phyloP scores from a whole-genome alignment of 2,329 filamentous ascomycete species.

The Salinomyces thailandicus region DNA sequence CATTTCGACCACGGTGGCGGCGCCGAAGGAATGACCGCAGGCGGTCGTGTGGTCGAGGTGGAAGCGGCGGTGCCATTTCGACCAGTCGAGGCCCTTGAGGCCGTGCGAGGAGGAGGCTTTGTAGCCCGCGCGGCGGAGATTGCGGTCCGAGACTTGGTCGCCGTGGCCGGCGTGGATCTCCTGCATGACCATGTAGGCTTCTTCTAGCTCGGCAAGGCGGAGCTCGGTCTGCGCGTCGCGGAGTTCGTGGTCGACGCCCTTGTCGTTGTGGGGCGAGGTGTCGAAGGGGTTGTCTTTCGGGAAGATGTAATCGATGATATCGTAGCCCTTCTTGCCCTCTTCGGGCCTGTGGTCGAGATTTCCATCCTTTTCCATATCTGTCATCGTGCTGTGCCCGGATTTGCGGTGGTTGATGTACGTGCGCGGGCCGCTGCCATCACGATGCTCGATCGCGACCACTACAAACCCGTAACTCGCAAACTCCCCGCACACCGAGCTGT shows the following conservation, averaged over 20 bases:
- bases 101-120: slow-evolving; percentile 50
- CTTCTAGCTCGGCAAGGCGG: slow-evolving; percentile 53
- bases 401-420: slow-evolving; percentile 48
- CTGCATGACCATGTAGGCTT: slow-evolving; percentile 48
- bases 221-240: slow-evolving; percentile 53
- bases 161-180: slow-evolving; percentile 47
- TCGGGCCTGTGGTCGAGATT: slow-evolving; percentile 16
- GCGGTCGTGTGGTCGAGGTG: slow-evolving; percentile 48
- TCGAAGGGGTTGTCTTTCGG: slow-evolving; percentile 43
- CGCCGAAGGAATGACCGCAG: slow-evolving; percentile 58
- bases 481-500: slow-evolving; percentile 54
- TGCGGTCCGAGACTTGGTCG: slow-evolving; percentile 40
- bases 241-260: slow-evolving; percentile 50
- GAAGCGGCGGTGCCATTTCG: slow-evolving; percentile 46
- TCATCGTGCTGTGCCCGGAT: slow-evolving; percentile 28
- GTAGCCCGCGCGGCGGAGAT: slow-evolving; percentile 48
- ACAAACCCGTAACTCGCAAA: slow-evolving; percentile 57
- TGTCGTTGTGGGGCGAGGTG: slow-evolving; percentile 43
- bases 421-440: slow-evolving; percentile 53
- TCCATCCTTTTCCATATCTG: slow-evolving; percentile 18
- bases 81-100: slow-evolving; percentile 47
- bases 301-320: slow-evolving; percentile 48
- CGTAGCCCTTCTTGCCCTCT: slow-evolving; percentile 19
- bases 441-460: slow-evolving; percentile 54
- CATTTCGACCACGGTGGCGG: slow-evolving; percentile 52